Base-by-base conservation (phyloP, 192 early-diverging fungal genomes). In the Chytriomyces confervae region DNA sequence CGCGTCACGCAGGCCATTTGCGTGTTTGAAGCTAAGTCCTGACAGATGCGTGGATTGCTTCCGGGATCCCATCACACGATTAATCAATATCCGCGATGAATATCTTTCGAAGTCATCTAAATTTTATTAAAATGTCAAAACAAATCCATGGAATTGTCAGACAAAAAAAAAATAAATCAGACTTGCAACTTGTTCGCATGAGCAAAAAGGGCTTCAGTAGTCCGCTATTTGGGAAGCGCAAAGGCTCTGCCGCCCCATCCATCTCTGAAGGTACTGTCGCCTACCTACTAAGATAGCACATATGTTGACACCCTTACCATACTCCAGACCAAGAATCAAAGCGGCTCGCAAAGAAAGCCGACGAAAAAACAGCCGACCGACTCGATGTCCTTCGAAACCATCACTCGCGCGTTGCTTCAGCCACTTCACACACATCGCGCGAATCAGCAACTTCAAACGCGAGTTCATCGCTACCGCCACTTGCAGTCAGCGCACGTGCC, bases 41-140 rank as follows among this genome's bases (percentile, higher is more conserved):
- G 0, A 36, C 36, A 36, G 36, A 36, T 36, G 4, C 36, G 36
- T 36, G 3, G 36, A 36, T 1, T 1, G 36, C 36, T 36, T 4
- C 36, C 36, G 36, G 36, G 36, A 36, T 36, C 36, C 29, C 36
- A 36, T 36, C 36, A 1, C 36, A 3, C 36, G 36, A 36, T 36
- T 36, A 36, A 27, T 36, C 36, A 36, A 36, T 36, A 36, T 36
- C 36, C 36, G 78, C 77, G 51, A n/a, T 75, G 23, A 48, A 64
- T 6, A 82, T 76, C 62, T 76, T 76, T 66, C 62, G 74, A 48
- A 76, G 74, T 43, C 64, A 66, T 66, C 64, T 64, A 20, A 66
- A 48, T 48, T 76, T 76, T 66, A 64, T 66, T 27, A 64, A 66
- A n/a, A 53, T 36, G 36, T 36, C 36, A 36, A 36, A 36, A 36